Evolutionary conservation across 2,329 filamentous ascomycete species (phyloP).

Genomic region (Pseudofabraea citricarpa): DNA sequence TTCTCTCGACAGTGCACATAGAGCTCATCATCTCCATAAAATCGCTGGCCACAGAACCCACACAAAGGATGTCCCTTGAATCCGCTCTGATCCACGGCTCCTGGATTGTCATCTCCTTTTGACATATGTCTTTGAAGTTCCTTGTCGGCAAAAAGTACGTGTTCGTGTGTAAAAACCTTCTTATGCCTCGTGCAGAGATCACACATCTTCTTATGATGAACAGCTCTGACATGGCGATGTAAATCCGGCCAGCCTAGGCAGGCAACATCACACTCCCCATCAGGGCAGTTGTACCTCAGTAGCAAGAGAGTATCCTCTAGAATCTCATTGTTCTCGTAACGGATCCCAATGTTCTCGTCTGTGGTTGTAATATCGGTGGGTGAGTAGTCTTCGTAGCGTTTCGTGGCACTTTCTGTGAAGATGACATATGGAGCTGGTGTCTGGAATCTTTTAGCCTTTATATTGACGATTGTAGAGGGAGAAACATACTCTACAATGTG

Average conservation of each 20-base stretch:
- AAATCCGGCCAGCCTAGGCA: constrained; percentile 77
- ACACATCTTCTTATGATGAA: constrained; percentile 85
- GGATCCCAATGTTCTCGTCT: constrained; percentile 85
- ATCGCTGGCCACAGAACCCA: constrained; percentile 84
- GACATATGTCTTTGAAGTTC: constrained; percentile 85
- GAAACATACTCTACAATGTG: constrained; percentile 78
- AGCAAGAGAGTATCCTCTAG: constrained; percentile 86
- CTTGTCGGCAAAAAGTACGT: constrained; percentile 79
- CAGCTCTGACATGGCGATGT: constrained; percentile 74
- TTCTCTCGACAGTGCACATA: constrained; percentile 90
- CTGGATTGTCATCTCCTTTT: constrained; percentile 84
- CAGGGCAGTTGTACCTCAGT: constrained; percentile 91
- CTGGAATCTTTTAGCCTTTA: constrained; percentile 38
- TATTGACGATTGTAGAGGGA: constrained; percentile 5
- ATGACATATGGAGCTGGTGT: constrained; percentile 77
- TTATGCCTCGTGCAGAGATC: constrained; percentile 92
- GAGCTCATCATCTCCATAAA: constrained; percentile 94
- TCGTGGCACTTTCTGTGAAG: constrained; percentile 81
- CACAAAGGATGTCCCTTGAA: constrained; percentile 96
- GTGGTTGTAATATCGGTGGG: constrained; percentile 67
- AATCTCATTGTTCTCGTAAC: constrained; percentile 84
- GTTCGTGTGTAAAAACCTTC: constrained; percentile 97
- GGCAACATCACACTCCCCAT: constrained; percentile 76
- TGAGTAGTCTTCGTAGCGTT: constrained; percentile 80
- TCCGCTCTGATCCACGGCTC: constrained; percentile 85